phyloP scores from a whole-genome alignment of 2,329 filamentous ascomycete species.

The Macrophomina tecta region DNA sequence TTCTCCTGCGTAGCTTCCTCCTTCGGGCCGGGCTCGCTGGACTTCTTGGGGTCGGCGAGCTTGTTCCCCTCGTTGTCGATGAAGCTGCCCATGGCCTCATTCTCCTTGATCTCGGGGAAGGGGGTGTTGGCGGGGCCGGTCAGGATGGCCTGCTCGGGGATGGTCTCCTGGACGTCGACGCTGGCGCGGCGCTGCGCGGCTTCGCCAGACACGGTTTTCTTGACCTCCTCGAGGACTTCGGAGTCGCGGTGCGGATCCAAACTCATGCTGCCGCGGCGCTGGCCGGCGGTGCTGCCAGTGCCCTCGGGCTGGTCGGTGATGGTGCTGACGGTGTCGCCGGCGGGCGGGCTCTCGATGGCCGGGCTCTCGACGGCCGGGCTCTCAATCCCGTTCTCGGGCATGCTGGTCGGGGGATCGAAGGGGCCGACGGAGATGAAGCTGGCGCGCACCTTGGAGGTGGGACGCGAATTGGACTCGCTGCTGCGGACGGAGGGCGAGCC shows the following conservation, averaged over 20 bases:
- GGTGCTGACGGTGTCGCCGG: constrained; percentile 3
- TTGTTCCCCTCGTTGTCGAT: constrained; percentile 36
- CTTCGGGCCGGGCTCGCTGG: constrained; percentile 39
- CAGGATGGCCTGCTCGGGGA: constrained; percentile 52
- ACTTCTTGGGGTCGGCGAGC: constrained; percentile 45
- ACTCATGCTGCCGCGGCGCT: constrained; percentile 52
- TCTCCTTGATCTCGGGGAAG: constrained; percentile 39
- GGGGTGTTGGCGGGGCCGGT: constrained; percentile 44
- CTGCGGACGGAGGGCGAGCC: constrained; percentile 32
- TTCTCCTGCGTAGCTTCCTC: constrained; percentile 28
- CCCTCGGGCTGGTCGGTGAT: neutral
- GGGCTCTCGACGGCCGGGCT: constrained; percentile 31
- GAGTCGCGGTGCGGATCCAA: constrained; percentile 43
- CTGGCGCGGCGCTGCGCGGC: constrained; percentile 47
- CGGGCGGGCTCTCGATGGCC: constrained; percentile 26
- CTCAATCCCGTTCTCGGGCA: constrained; percentile 33
- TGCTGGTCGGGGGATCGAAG: constrained; percentile 32
- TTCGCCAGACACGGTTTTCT: constrained; percentile 49
- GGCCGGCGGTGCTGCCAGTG: constrained; percentile 32
- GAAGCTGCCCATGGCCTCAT: constrained; percentile 31
- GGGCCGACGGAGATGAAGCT: constrained; percentile 56
- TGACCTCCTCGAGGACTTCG: constrained; percentile 44
- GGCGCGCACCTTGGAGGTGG: constrained; percentile 53
- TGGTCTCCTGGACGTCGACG: constrained; percentile 42
- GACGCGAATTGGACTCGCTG: constrained; percentile 40